These are phyloP conservation scores for Yarrowia divulgata DNA, from an alignment of 805 yeast genomes.

Conservation along the genomic window DNA sequence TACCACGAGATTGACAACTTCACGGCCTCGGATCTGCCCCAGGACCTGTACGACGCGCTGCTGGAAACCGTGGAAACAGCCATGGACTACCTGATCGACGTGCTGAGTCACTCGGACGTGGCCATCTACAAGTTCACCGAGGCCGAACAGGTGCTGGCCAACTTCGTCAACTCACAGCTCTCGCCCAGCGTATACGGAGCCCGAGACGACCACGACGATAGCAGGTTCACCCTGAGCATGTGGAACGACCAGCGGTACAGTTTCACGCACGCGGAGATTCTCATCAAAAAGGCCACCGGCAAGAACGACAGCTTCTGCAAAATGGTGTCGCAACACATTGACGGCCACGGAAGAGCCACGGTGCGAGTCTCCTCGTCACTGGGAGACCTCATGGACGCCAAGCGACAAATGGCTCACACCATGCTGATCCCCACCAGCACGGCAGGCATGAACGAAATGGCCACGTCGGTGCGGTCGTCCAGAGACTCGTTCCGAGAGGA, in stretches of 20 bases:
- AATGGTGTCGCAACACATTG: conserved; percentile 73
- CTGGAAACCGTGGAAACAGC: conserved; percentile 44
- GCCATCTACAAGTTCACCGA: conserved; percentile 45
- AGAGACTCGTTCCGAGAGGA: conserved; percentile 81
- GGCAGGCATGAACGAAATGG: conserved; percentile 64
- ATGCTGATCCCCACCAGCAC: conserved; percentile 47
- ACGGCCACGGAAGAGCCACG: conserved; percentile 70
- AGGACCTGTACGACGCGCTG: conserved; percentile 54
- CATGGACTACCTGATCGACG: conserved; percentile 50
- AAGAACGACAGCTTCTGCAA: conserved; percentile 69
- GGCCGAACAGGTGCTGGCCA: conserved; percentile 46
- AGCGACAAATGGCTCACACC: conserved; percentile 50
- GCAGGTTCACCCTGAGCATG: conserved; percentile 62
- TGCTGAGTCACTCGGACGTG: conserved; percentile 45
- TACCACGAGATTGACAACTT: conserved; percentile 49
- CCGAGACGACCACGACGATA: conserved; percentile 54
- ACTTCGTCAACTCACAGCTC: conserved; percentile 50
- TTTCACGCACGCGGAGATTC: conserved; percentile 71
- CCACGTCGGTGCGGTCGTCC: conserved; percentile 68
- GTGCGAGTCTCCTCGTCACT: conserved; percentile 66
- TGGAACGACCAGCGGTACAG: conserved; percentile 86
- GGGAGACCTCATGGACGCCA: conserved; percentile 59
- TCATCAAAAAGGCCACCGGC: conserved; percentile 68
- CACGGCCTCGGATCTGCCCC: conserved; percentile 53
- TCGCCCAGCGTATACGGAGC: conserved; percentile 57